Base-by-base conservation (phyloP, 495 filamentous ascomycete species). In the Lepidopterella palustris region DNA sequence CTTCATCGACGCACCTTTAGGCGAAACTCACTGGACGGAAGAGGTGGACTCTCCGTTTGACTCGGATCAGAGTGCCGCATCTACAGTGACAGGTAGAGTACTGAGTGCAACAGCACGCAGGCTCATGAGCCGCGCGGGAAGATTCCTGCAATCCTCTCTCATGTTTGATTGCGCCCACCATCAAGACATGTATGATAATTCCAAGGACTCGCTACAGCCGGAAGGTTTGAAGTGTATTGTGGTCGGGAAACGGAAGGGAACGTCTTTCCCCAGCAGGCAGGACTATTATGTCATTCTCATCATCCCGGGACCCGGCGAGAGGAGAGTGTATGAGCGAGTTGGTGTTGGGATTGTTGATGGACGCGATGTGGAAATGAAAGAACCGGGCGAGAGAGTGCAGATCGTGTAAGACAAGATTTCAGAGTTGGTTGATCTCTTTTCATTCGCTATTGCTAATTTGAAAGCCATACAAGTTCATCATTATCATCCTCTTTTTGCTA, bases 1-100 rank as follows among this genome's bases (percentile, higher is more conserved):
- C 4, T 65, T 61, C 32, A 57, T 61, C 45, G 35, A 54, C 29
- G 45, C 32, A 4, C 53, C 53, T 2, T 51, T 40, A n/a, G 60
- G 35, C 4, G 3, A 9, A 8, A 28, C 51, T 5, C 8, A 49
- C 8, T 49, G 32, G 32, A 39, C 32, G 32, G n/a, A 6, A 8
- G 32, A 39, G 6, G 32, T 39, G 8, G 8, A n/a, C 6, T n/a
- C 32, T n/a, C 32, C 32, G 6, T 8, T 8, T 8, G 8, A n/a
- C 32, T 39, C n/a, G 8, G 32, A n/a, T 6, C 8, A 39, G 6
- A 8, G 6, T 39, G 32, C 32, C 6, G 32, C 8, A 39, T 39
- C n/a, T 39, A n/a, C 6, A n/a, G 32, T 8, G 6, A n/a, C 8
- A 39, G 32, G 8, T 39, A 39, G 6, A 39, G n/a, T 39, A n/a